phyloP scores from a whole-genome alignment of 371 early-diverging fungal genomes.

The Mortierella sp. region DNA sequence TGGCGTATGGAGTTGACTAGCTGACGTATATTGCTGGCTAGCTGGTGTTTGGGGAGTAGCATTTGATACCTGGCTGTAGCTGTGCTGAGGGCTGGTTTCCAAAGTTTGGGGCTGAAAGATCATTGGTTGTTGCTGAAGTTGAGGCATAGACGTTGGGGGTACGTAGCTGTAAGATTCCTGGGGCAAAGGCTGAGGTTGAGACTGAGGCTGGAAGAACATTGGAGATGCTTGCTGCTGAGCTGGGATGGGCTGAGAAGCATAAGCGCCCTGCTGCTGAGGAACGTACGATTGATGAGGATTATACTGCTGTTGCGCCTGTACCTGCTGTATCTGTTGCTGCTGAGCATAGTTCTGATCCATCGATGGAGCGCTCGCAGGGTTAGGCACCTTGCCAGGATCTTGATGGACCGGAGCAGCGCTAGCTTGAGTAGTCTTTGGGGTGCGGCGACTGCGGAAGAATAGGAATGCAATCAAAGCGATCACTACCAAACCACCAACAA shows the following conservation, averaged over 20 bases:
- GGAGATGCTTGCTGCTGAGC: constrained; percentile 11
- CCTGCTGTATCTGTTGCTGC: constrained; percentile 13
- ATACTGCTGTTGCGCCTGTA: constrained; percentile 11
- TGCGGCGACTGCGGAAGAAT: constrained; percentile 29
- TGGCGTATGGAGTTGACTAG: background rate
- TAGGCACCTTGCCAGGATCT: constrained; percentile 1
- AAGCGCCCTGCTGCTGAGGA: constrained; percentile 7
- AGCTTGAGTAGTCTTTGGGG: background rate
- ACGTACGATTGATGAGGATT: constrained; percentile 6
- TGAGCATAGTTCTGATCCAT: constrained; percentile 18
- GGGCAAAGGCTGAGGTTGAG: background rate
- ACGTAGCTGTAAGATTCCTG: constrained; percentile 28
- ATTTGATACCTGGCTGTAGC: constrained; percentile 5
- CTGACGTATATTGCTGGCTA: constrained; percentile 16
- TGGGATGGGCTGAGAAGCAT: constrained; percentile 4
- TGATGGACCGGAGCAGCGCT: background rate
- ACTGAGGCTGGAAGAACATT: constrained; percentile 31
- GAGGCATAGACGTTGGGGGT: constrained; percentile 27
- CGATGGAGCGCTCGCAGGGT: constrained; percentile 2
- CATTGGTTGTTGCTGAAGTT: constrained; percentile 13
- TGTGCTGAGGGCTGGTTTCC: background rate
- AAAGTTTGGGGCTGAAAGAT: constrained; percentile 42
- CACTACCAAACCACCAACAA: constrained; percentile 38
- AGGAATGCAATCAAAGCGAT: constrained; percentile 39
- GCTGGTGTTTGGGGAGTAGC: constrained; percentile 6